These are phyloP conservation scores for Mangifera indica DNA, from an alignment of 345 rosid genomes.

Conservation along the genomic window DNA sequence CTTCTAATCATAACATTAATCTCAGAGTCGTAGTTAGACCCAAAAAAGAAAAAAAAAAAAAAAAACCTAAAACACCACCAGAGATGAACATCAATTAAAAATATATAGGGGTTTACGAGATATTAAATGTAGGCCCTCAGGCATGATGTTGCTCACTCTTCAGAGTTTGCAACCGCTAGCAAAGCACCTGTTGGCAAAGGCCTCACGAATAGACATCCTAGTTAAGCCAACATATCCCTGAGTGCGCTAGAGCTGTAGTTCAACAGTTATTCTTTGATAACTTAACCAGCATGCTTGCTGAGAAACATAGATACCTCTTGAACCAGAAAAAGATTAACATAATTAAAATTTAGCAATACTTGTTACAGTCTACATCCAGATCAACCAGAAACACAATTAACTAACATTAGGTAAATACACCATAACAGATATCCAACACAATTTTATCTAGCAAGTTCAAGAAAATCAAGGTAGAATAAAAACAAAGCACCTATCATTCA, in stretches of 20 bases:
- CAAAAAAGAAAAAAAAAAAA: too few relatives aligned
- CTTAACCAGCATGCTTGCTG: background rate
- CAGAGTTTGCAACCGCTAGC: too few relatives aligned
- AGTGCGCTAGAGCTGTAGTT: background rate
- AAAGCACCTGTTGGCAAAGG: background rate
- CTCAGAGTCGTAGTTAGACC: too few relatives aligned
- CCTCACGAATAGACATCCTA: background rate
- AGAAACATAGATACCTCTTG: background rate
- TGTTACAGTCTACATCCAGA: conserved; percentile 11
- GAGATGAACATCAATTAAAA: too few relatives aligned
- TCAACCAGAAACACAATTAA: background rate
- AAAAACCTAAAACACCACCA: too few relatives aligned
- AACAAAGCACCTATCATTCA: conserved; percentile 24
- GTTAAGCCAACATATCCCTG: background rate
- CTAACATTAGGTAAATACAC: background rate
- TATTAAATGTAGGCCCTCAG: too few relatives aligned
- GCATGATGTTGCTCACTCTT: too few relatives aligned
- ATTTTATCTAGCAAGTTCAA: background rate
- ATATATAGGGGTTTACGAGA: too few relatives aligned
- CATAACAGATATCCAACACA: background rate
- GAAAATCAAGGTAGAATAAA: background rate
- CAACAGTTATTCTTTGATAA: background rate
- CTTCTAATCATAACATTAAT: too few relatives aligned
- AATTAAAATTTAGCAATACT: background rate
- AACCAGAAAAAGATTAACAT: background rate